A percentile compares a stretch with the other conserved stretches of the same genome.
These are phyloP conservation scores for Candolleomyces efflorescens DNA, from an alignment of 768 basidiomycete genomes.

Conservation along the genomic window DNA sequence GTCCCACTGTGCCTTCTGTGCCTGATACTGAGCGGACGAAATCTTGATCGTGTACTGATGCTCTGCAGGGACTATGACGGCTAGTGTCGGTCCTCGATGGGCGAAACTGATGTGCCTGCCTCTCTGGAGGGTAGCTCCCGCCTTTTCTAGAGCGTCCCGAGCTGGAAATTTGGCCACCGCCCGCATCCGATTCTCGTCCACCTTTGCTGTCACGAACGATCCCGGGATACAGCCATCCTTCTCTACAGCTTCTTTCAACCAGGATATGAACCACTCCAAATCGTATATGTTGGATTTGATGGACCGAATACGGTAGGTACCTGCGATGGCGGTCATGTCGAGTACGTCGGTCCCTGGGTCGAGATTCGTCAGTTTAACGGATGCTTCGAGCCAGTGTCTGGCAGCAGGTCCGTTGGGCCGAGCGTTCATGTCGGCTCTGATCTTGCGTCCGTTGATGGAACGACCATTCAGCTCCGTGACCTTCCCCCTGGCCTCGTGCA, in stretches of 20 bases:
- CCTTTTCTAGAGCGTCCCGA: slow-evolving; percentile 44
- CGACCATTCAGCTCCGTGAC: slow-evolving; percentile 33
- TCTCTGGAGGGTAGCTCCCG: slow-evolving; percentile 30
- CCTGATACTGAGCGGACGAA: slow-evolving; percentile 39
- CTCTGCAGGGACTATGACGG: not conserved
- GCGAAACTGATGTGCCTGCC: not conserved
- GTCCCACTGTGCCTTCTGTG: slow-evolving; percentile 49
- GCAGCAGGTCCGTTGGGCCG: slow-evolving; percentile 2
- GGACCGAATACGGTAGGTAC: not conserved
- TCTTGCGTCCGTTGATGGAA: slow-evolving; percentile 34
- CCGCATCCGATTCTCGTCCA: slow-evolving; percentile 5
- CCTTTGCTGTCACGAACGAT: slow-evolving; percentile 2
- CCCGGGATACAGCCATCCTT: not conserved
- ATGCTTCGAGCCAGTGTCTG: not conserved
- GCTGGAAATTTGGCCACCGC: slow-evolving; percentile 43
- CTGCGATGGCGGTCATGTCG: slow-evolving; percentile 2
- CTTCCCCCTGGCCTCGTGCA: slow-evolving; percentile 29
- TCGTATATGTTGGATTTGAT: slow-evolving; percentile 5
- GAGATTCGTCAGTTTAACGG: slow-evolving; percentile 8
- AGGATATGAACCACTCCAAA: not conserved
- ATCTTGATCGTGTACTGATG: not conserved
- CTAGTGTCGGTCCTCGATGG: not conserved
- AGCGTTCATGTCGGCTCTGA: slow-evolving; percentile 30
- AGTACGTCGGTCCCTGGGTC: not conserved
- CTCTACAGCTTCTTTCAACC: not conserved